Evolutionary conservation across 139 green algal species (phyloP).

Genomic region (Chlorella sorokiniana): DNA sequence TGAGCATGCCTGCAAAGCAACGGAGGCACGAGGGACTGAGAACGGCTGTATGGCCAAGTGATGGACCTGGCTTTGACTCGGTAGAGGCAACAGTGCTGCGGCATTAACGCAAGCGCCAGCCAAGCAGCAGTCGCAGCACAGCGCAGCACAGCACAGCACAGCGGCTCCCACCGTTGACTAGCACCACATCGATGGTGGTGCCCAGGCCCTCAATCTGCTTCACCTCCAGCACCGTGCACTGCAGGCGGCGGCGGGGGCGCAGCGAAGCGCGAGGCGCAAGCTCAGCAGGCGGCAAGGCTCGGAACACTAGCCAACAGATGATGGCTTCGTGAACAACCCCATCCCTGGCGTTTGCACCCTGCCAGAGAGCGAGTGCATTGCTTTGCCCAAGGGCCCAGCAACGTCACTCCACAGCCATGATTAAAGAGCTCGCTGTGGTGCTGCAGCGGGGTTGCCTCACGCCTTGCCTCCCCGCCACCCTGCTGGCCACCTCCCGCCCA

Average conservation of each 20-base stretch:
- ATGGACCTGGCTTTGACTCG: background rate
- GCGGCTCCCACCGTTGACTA: slow-evolving; percentile 85
- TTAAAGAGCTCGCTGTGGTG: too few species aligned
- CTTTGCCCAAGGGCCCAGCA: too few species aligned
- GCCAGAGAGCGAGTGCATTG: too few species aligned
- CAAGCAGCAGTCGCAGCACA: background rate
- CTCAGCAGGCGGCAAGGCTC: background rate
- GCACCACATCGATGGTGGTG: slow-evolving; percentile 97
- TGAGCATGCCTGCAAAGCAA: slow-evolving; percentile 48
- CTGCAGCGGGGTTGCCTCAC: too few species aligned
- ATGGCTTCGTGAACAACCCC: too few species aligned
- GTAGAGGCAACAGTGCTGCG: background rate
- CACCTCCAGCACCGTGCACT: slow-evolving; percentile 85
- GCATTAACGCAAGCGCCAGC: background rate
- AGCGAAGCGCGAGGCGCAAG: background rate
- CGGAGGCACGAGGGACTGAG: background rate
- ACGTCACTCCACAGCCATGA: too few species aligned
- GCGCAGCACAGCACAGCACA: background rate
- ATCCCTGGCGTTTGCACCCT: too few species aligned
- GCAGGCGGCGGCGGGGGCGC: background rate
- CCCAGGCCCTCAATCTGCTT: slow-evolving; percentile 98
- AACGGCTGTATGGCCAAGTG: background rate
- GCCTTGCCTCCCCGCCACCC: too few species aligned
- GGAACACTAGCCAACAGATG: too few species aligned
- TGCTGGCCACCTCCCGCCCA: background rate